Evolutionary conservation across 2,329 filamentous ascomycete genomes (phyloP).

Genomic region (Shiraia sp.): DNA sequence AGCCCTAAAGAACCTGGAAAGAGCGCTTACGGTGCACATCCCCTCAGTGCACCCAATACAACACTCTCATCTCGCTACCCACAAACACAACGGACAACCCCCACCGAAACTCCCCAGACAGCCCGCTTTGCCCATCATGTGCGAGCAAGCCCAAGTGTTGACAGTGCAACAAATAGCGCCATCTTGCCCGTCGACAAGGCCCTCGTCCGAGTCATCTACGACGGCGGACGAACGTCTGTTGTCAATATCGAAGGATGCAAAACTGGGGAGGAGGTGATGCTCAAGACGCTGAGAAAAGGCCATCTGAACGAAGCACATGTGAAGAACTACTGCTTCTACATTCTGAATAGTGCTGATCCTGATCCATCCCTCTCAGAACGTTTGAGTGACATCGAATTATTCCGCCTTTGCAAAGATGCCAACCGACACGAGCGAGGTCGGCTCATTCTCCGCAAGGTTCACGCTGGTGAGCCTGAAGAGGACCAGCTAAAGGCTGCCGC

Average conservation of each 20-base stretch:
- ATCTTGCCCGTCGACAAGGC: slow-evolving; percentile 83
- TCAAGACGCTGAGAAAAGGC: slow-evolving; percentile 85
- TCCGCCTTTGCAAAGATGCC: slow-evolving; percentile 86
- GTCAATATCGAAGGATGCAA: slow-evolving; percentile 91
- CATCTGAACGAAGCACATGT: slow-evolving; percentile 87
- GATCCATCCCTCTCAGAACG: slow-evolving; percentile 80
- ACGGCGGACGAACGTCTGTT: slow-evolving; percentile 87
- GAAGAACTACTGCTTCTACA: slow-evolving; percentile 96
- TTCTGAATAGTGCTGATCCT: slow-evolving; percentile 82
- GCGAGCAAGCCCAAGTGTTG: slow-evolving; percentile 80
- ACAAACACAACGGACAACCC: slow-evolving; percentile 51
- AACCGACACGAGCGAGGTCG: slow-evolving; percentile 85
- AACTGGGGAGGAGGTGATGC: slow-evolving; percentile 89
- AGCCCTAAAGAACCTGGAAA: slow-evolving; percentile 59
- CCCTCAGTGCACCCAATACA: slow-evolving; percentile 56
- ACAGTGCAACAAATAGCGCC: slow-evolving; percentile 76
- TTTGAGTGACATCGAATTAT: slow-evolving; percentile 83
- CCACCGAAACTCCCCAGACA: slow-evolving; percentile 65
- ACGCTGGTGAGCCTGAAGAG: slow-evolving; percentile 83
- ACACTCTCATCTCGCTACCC: slow-evolving; percentile 51
- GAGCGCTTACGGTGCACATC: slow-evolving; percentile 59
- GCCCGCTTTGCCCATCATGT: slow-evolving; percentile 70
- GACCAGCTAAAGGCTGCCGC: slow-evolving; percentile 86
- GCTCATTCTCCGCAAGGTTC: slow-evolving; percentile 89
- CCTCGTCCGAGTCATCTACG: slow-evolving; percentile 90